Evolutionary conservation across 192 early-diverging fungal genomes (phyloP).

Genomic region (Backusella parvicylindrica): DNA sequence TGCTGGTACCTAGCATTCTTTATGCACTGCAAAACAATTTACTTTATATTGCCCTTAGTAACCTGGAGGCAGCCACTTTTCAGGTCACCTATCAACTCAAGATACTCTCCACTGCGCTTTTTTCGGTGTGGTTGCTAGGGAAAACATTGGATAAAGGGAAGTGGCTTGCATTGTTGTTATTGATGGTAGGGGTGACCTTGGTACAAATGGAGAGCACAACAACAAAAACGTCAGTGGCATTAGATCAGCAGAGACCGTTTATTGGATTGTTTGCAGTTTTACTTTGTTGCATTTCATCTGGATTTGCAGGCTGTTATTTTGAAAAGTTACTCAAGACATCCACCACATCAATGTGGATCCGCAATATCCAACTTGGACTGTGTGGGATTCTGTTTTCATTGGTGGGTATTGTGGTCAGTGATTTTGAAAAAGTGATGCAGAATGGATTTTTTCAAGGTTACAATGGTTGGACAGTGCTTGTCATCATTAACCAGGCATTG

Average conservation of each 20-base stretch:
- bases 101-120: slow-evolving; percentile 84
- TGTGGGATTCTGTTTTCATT: slow-evolving; percentile 62
- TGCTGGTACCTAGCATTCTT: slow-evolving; percentile 72
- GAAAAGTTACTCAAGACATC: slow-evolving; percentile 85
- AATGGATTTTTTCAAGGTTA: slow-evolving; percentile 82
- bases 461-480: slow-evolving; percentile 63
- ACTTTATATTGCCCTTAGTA: slow-evolving; percentile 75
- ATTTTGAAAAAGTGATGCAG: slow-evolving; percentile 49
- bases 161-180: slow-evolving; percentile 69
- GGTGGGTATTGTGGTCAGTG: slow-evolving; percentile 63
- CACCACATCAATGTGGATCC: slow-evolving; percentile 72
- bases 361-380: slow-evolving; percentile 76
- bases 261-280: slow-evolving; percentile 69
- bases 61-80: slow-evolving; percentile 82
- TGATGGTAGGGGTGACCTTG: slow-evolving; percentile 78
- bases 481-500: slow-evolving; percentile 76
- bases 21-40: slow-evolving; percentile 88
- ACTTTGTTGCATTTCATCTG: slow-evolving; percentile 74
- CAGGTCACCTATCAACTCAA: slow-evolving; percentile 92
- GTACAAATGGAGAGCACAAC: slow-evolving; percentile 66
- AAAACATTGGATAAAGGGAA: slow-evolving; percentile 55
- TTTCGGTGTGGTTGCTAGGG: slow-evolving; percentile 73
- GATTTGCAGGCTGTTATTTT: slow-evolving; percentile 87
- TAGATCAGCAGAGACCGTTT: slow-evolving; percentile 41
- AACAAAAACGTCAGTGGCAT: neutral